Conservation (phyloP, 192 early-diverging fungal species). For the Kappamyces sp. region DNA sequence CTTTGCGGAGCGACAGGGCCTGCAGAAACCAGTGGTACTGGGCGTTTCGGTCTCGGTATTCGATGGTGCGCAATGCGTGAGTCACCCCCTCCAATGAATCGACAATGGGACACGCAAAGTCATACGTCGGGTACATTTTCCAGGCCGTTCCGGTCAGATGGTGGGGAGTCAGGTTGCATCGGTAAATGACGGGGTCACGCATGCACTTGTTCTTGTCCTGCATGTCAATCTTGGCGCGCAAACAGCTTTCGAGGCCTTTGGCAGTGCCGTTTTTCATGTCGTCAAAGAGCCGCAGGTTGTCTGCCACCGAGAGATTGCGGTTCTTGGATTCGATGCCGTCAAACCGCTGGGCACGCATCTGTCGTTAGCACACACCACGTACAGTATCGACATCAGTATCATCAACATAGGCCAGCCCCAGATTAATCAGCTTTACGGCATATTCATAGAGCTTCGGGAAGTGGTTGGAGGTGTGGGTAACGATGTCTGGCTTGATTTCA, state of each 20-base stretch:
- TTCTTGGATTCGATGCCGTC: slow-evolving; percentile 72
- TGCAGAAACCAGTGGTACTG: slow-evolving; percentile 97
- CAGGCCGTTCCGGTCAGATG: slow-evolving; percentile 85
- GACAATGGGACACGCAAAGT: slow-evolving; percentile 96
- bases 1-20: slow-evolving; percentile 75
- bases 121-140: slow-evolving; percentile 98
- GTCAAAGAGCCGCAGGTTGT: slow-evolving; percentile 84
- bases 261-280: slow-evolving; percentile 88
- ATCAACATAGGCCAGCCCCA: slow-evolving; percentile 90
- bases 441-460: slow-evolving; percentile 84
- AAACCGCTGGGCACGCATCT: slow-evolving; percentile 85
- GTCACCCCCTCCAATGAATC: slow-evolving; percentile 96
- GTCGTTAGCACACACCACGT: slow-evolving; percentile 12
- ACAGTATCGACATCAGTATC: slow-evolving; percentile 73
- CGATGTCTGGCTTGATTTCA: slow-evolving; percentile 69
- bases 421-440: slow-evolving; percentile 77
- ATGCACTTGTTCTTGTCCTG: slow-evolving; percentile 83
- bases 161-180: slow-evolving; percentile 85
- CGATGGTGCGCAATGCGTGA: slow-evolving; percentile 93
- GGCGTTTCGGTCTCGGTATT: slow-evolving; percentile 96
- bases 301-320: slow-evolving; percentile 81
- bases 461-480: slow-evolving; percentile 89
- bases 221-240: slow-evolving; percentile 94
- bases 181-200: slow-evolving; percentile 95
- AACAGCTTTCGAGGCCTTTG: slow-evolving; percentile 70